phyloP scores from a whole-genome alignment of 306 rosid species.

The Quercus robur region DNA sequence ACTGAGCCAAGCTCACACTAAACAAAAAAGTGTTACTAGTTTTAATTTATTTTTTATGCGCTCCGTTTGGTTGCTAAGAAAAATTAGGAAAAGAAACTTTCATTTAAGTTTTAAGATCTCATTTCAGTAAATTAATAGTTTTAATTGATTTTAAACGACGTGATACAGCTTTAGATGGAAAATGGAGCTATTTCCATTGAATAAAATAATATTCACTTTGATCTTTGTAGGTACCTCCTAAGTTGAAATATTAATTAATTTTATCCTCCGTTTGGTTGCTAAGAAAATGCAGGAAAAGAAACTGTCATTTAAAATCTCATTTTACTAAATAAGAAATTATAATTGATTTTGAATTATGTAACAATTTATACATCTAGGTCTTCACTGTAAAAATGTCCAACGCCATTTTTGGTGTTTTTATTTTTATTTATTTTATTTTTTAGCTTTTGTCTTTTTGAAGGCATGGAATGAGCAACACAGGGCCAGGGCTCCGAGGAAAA shows the following conservation, averaged over 20 bases:
- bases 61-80: slow-evolving; percentile 8
- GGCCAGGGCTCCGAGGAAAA: slow-evolving; percentile 65
- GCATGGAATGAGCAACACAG: slow-evolving; percentile 80
- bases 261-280: background rate
- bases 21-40: background rate
- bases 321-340: no score
- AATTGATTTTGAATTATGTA: no score
- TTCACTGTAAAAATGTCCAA: no score
- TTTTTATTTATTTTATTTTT: background rate
- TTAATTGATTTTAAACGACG: background rate
- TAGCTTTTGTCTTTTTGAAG: slow-evolving; percentile 26
- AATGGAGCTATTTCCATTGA: no score
- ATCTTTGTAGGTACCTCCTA: no score
- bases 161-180: no score
- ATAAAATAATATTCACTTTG: no score
- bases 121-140: background rate
- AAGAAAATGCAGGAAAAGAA: background rate
- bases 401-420: background rate
- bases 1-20: background rate
- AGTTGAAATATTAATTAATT: background rate
- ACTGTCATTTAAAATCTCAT: background rate
- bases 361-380: no score
- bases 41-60: background rate
- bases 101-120: no score
- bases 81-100: background rate